Evolutionary conservation across 2,329 filamentous ascomycete genomes (phyloP).

Genomic region (Aspergillus intermedius): DNA sequence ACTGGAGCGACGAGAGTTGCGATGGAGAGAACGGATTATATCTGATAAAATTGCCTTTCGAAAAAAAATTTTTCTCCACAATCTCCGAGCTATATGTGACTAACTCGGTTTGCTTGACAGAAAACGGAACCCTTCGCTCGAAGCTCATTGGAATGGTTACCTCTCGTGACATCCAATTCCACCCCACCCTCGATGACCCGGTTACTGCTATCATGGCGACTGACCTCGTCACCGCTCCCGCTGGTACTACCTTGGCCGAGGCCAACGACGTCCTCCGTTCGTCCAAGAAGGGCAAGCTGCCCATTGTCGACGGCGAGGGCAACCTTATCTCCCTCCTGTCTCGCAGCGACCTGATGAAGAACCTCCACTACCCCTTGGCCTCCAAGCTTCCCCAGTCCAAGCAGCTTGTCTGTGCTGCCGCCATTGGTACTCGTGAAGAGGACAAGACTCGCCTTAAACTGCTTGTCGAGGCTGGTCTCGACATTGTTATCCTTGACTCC

Average conservation of each 20-base stretch:
- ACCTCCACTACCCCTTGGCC: conserved; percentile 90
- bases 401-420: conserved; percentile 91
- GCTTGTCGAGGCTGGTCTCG: conserved; percentile 88
- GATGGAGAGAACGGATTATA: conserved; percentile 65
- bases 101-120: conserved; percentile 44
- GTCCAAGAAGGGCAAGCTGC: conserved; percentile 98
- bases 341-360: conserved; percentile 96
- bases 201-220: conserved; percentile 93
- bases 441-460: conserved; percentile 81
- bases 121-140: conserved; percentile 84
- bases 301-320: conserved; percentile 75
- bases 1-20: conserved; percentile 84
- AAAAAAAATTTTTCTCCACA: neutral
- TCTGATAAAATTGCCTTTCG: conserved; percentile 36
- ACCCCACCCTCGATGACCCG: conserved; percentile 63
- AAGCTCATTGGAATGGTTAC: conserved; percentile 97
- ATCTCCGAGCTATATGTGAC: conserved; percentile 8
- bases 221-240: conserved; percentile 79
- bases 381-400: conserved; percentile 96
- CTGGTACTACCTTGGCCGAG: conserved; percentile 76
- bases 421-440: conserved; percentile 89
- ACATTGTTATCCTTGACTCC: conserved; percentile 91
- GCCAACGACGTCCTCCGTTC: conserved; percentile 88
- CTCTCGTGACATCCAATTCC: conserved; percentile 96
- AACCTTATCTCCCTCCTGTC: conserved; percentile 90